Conservation (phyloP, 106 monocot genomes). For the Allium fistulosum region DNA sequence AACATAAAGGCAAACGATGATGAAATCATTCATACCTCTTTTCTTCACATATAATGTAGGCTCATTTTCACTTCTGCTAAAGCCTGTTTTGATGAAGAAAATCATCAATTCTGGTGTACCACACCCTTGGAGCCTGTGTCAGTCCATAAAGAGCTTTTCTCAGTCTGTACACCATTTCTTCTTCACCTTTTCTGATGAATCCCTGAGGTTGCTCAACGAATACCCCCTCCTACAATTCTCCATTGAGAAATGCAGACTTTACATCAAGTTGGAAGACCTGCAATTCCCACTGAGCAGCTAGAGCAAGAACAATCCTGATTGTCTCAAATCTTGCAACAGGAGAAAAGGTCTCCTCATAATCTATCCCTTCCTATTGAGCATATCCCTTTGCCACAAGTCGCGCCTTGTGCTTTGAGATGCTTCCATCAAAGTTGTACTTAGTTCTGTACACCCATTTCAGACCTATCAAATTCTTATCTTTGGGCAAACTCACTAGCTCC, state of each 20-base stretch:
- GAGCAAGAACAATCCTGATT: not conserved
- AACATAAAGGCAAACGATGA: not conserved
- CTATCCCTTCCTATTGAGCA: not conserved
- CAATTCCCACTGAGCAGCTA: constrained; percentile 1
- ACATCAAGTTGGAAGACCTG: constrained; percentile 1
- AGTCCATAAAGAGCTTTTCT: not conserved
- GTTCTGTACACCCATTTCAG: constrained; percentile 1
- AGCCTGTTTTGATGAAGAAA: not conserved
- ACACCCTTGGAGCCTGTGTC: not conserved
- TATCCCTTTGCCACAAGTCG: not conserved
- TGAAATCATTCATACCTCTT: constrained; percentile 1
- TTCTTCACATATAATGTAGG: not conserved
- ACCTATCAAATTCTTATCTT: constrained; percentile 1
- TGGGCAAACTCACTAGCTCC: not conserved
- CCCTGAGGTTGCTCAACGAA: constrained; percentile 1
- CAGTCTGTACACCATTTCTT: not conserved
- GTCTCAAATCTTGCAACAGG: not conserved
- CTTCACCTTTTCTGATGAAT: not conserved
- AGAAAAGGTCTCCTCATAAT: not conserved
- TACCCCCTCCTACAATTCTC: not conserved
- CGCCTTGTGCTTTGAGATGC: not conserved
- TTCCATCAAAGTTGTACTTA: constrained; percentile 2
- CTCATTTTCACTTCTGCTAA: not conserved
- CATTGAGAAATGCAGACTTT: constrained; percentile 6
- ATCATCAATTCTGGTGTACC: not conserved